Evolutionary conservation across 768 basidiomycete species (phyloP).

Genomic region (Lactarius indigo): DNA sequence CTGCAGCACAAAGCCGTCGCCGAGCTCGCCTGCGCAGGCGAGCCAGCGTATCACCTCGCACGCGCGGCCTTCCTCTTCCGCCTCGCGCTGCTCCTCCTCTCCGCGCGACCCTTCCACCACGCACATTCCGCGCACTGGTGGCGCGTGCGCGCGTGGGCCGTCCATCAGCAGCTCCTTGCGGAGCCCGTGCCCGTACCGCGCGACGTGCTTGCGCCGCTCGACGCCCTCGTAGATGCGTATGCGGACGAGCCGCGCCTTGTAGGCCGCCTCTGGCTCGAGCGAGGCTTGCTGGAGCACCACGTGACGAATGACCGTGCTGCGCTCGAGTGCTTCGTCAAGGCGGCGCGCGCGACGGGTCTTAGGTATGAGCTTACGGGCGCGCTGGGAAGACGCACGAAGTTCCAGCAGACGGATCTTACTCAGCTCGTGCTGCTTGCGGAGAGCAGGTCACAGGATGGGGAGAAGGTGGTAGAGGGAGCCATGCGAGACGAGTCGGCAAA

Average conservation of each 20-base stretch:
- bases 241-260: constrained; percentile 58
- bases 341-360: constrained; percentile 72
- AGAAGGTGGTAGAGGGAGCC: constrained; percentile 8
- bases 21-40: constrained; percentile 80
- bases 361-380: constrained; percentile 92
- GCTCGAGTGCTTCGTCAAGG: constrained; percentile 69
- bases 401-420: constrained; percentile 77
- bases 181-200: constrained; percentile 66
- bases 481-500: constrained; percentile 11
- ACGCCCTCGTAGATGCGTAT: constrained; percentile 40
- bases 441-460: constrained; percentile 44
- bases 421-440: constrained; percentile 95
- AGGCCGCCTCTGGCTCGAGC: constrained; percentile 67
- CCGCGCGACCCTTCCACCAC: constrained; percentile 40
- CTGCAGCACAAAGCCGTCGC: constrained; percentile 67
- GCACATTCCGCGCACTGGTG: constrained; percentile 67
- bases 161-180: constrained; percentile 82
- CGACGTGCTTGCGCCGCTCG: constrained; percentile 40
- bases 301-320: constrained; percentile 74
- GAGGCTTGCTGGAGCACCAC: constrained; percentile 77
- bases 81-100: constrained; percentile 68
- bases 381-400: constrained; percentile 90
- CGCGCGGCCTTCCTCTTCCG: constrained; percentile 65
- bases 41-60: constrained; percentile 93
- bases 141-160: constrained; percentile 65